These are phyloP conservation scores for Bacidia rubella DNA, from an alignment of 495 filamentous ascomycete genomes.

Conservation along the genomic window DNA sequence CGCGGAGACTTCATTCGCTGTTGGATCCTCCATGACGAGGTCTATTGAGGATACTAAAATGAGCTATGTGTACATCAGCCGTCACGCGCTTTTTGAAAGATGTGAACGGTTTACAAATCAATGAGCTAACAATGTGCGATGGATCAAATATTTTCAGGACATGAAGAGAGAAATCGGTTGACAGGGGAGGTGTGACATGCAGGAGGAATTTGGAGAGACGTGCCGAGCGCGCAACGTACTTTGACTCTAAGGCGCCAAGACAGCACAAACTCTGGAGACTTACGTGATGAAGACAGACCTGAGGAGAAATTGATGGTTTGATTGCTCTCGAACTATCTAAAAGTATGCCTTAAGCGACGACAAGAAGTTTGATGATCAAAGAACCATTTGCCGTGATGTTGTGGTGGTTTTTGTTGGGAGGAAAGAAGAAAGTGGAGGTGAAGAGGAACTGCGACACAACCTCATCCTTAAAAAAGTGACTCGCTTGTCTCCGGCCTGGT, in stretches of 20 bases:
- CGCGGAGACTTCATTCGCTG: background rate
- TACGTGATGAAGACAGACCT: background rate
- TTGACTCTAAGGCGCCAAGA: too few species aligned
- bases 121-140: too few species aligned
- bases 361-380: conserved; percentile 2
- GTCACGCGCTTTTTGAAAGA: background rate
- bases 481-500: background rate
- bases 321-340: conserved; percentile 6
- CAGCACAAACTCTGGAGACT: background rate
- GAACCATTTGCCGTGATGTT: background rate
- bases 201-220: too few species aligned
- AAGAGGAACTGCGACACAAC: background rate
- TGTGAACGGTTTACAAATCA: too few species aligned
- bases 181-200: too few species aligned
- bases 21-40: background rate
- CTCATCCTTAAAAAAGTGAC: background rate
- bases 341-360: conserved; percentile 1
- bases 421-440: background rate
- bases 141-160: too few species aligned
- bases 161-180: too few species aligned
- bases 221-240: too few species aligned
- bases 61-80: background rate
- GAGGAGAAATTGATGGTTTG: background rate
- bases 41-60: background rate
- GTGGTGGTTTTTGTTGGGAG: background rate